phyloP scores from a whole-genome alignment of 2,329 filamentous ascomycete genomes.

The Verticillium klebahnii region DNA sequence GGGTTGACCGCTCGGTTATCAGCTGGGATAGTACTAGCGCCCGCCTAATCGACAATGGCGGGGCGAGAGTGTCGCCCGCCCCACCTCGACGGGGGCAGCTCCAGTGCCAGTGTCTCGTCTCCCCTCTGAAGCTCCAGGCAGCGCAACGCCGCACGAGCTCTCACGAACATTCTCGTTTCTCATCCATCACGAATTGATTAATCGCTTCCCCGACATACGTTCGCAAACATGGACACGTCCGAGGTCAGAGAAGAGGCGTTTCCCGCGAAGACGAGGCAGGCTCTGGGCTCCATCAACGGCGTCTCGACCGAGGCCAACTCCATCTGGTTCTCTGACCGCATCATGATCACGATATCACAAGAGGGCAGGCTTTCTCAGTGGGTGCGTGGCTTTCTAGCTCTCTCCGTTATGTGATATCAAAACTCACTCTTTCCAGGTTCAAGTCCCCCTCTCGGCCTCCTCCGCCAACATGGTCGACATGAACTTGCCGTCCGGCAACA shows the following conservation, averaged over 20 bases:
- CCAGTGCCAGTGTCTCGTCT: background rate
- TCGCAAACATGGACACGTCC: conserved; percentile 30
- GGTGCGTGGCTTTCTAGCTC: conserved; percentile 47
- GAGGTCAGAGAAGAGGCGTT: conserved; percentile 54
- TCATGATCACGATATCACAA: conserved; percentile 85
- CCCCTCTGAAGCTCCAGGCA: background rate
- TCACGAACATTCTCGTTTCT: background rate
- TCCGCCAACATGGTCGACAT: conserved; percentile 61
- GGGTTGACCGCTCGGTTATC: conserved; percentile 25
- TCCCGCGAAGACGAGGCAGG: conserved; percentile 59
- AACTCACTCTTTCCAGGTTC: conserved; percentile 46
- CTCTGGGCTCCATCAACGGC: conserved; percentile 59
- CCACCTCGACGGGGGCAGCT: background rate
- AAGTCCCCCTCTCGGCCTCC: conserved; percentile 70
- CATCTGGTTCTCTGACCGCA: conserved; percentile 80
- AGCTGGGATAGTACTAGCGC: conserved; percentile 27
- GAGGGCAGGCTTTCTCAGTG: conserved; percentile 84
- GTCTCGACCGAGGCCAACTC: conserved; percentile 67
- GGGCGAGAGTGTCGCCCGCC: background rate
- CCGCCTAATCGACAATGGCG: conserved; percentile 11
- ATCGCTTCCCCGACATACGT: background rate
- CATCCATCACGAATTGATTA: background rate
- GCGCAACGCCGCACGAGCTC: background rate
- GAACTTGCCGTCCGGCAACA: conserved; percentile 40
- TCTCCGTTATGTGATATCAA: conserved; percentile 22